Percentiles rank a stretch among this genome's conserved stretches.
Evolutionary conservation across 1,139 yeast genomes (phyloP).

Genomic region (Pneumocystis oryctolagi): DNA sequence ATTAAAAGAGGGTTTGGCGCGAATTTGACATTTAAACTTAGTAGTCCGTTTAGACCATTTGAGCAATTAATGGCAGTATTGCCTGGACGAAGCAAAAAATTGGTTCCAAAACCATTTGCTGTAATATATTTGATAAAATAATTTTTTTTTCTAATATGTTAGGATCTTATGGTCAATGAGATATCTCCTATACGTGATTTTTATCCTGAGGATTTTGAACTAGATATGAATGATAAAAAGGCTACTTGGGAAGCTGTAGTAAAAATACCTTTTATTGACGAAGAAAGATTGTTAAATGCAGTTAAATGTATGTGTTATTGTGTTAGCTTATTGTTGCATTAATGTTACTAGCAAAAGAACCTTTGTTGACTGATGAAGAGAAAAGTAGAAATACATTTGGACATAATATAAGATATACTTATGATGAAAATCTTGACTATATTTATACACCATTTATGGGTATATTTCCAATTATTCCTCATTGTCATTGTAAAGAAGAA

Average conservation of each 20-base stretch:
- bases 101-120: conserved; percentile 57
- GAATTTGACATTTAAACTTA: conserved; percentile 45
- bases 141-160: conserved; percentile 14
- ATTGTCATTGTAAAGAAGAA: conserved; percentile 60
- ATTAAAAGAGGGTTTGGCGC: conserved; percentile 53
- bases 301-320: conserved; percentile 36
- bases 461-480: conserved; percentile 59
- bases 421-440: conserved; percentile 60
- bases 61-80: conserved; percentile 96
- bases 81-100: conserved; percentile 75
- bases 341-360: conserved; percentile 27
- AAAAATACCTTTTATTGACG: conserved; percentile 85
- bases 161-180: conserved; percentile 78
- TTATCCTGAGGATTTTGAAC: conserved; percentile 76
- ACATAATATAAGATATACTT: conserved; percentile 46
- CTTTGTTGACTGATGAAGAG: conserved; percentile 53
- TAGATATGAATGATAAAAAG: conserved; percentile 87
- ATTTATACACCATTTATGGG: conserved; percentile 66
- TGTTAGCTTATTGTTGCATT: background rate
- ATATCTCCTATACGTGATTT: conserved; percentile 78
- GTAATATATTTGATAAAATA: background rate
- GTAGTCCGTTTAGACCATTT: conserved; percentile 77
- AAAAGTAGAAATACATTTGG: conserved; percentile 61
- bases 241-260: conserved; percentile 98
- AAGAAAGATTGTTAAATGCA: conserved; percentile 53